Evolutionary conservation across 139 green algal genomes (phyloP).

Genomic region (Coccomyxa sp.): DNA sequence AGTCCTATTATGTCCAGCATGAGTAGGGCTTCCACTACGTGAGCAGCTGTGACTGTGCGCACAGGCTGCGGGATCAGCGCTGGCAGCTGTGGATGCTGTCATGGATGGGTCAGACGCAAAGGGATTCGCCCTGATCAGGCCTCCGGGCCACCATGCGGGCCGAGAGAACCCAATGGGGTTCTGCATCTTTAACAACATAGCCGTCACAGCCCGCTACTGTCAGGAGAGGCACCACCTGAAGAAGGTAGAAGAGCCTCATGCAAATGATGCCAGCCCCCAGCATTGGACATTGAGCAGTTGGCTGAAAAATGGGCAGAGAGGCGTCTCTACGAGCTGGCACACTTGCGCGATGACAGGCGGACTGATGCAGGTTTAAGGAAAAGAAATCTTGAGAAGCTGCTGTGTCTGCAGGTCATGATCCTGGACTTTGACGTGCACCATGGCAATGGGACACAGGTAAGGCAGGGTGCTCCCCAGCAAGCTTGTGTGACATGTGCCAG

Average conservation of each 20-base stretch:
- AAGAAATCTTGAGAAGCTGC: background rate
- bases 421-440: conserved; percentile 90
- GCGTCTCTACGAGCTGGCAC: too few species aligned
- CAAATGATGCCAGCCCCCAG: too few species aligned
- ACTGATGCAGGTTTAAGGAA: background rate
- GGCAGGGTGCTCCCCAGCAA: too few species aligned
- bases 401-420: conserved; percentile 59
- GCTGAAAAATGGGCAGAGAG: too few species aligned
- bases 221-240: conserved; percentile 29
- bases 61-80: too few species aligned
- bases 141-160: conserved; percentile 83
- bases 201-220: conserved; percentile 64
- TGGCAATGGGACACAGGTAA: conserved; percentile 62
- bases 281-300: too few species aligned
- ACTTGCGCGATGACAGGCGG: too few species aligned
- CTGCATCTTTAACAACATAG: conserved; percentile 78
- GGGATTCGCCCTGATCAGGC: conserved; percentile 72
- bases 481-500: too few species aligned
- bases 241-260: conserved; percentile 21
- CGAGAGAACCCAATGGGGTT: conserved; percentile 75
- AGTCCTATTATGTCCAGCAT: too few species aligned
- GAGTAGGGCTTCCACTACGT: too few species aligned
- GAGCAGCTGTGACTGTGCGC: too few species aligned
- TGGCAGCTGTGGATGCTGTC: too few species aligned
- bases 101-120: background rate